Base-by-base conservation (phyloP, 768 basidiomycete species). In the Hericium coralloides region DNA sequence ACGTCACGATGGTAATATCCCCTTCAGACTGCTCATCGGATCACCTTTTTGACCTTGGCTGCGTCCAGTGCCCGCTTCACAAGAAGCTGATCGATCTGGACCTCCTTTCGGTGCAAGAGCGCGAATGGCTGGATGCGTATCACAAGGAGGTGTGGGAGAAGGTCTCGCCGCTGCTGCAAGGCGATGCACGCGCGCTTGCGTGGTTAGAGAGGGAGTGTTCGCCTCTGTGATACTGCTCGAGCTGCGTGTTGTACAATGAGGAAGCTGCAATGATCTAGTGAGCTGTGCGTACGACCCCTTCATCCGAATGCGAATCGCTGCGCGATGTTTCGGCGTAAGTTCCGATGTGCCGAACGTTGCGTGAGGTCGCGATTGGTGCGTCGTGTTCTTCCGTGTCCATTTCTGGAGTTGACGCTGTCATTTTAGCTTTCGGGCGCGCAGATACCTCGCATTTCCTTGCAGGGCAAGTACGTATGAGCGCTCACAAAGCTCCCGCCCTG, bases 51-150 rank as follows among this genome's bases (percentile, higher is more conserved):
- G 9, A 53, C 18, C 47, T 22, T 45, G 49, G 31, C 2, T 23
- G 20, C 3, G 10, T 60, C 49, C 55, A 77, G 87, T 91, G 83
- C 60, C 95, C 95, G 0, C 92, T 98, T 17, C 89, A 95, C 61
- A 89, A 84, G 60, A 92, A 83, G 58, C 79, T 98, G 45, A 71
- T 97, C 45, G 84, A 94, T 54, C 58, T 70, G 8, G 67, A 67
- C 1, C 66, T 98, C 38, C 66, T 98, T 39, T 78, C 79, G 9
- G 74, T 65, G 17, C 72, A 78, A n/a, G 94, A 98, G 73, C 79
- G 75, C 62, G 72, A 69, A 53, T 98, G 95, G 95, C 59, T 98
- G 59, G 83, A 98, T 64, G 74, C 67, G 2, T 98, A 99, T 65
- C 91, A 99, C 69, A 74, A 72, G 37, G 87, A 92, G 69, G 78